phyloP scores from a whole-genome alignment of 1,284 basidiomycete genomes.

The Cryptococcus neoformans region DNA sequence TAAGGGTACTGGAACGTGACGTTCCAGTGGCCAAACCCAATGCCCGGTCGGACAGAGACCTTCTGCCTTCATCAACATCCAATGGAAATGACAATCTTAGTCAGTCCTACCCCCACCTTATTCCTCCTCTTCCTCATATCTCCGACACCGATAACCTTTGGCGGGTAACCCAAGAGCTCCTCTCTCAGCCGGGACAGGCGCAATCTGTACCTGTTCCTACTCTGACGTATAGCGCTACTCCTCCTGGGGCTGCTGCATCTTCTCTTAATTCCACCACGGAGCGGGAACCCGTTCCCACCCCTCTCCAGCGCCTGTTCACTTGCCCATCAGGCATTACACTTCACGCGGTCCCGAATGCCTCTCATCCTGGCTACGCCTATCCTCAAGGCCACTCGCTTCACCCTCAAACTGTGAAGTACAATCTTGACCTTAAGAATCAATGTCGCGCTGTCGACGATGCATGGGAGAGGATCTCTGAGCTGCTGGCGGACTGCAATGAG shows the following conservation, averaged over 20 bases:
- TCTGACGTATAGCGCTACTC: slow-evolving; percentile 28
- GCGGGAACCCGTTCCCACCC: slow-evolving; percentile 27
- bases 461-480: slow-evolving; percentile 47
- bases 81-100: slow-evolving; percentile 2
- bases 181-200: slow-evolving; percentile 11
- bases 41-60: slow-evolving; percentile 1
- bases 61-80: not conserved
- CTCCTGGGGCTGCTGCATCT: slow-evolving; percentile 18
- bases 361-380: slow-evolving; percentile 25
- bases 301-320: slow-evolving; percentile 46
- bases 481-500: slow-evolving; percentile 53
- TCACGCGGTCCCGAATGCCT: slow-evolving; percentile 33
- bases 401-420: slow-evolving; percentile 37
- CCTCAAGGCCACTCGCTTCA: slow-evolving; percentile 28
- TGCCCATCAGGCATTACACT: slow-evolving; percentile 42
- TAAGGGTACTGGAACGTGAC: slow-evolving; percentile 35
- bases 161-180: slow-evolving; percentile 42
- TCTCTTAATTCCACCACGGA: not conserved
- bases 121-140: slow-evolving; percentile 37
- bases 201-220: slow-evolving; percentile 18
- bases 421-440: slow-evolving; percentile 44
- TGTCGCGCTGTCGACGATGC: slow-evolving; percentile 46
- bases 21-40: slow-evolving; percentile 19
- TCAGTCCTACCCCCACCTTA: slow-evolving; percentile 10
- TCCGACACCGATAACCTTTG: slow-evolving; percentile 45